Conservation (phyloP, 2,329 filamentous ascomycete species). For the Tetracladium maxilliforme region DNA sequence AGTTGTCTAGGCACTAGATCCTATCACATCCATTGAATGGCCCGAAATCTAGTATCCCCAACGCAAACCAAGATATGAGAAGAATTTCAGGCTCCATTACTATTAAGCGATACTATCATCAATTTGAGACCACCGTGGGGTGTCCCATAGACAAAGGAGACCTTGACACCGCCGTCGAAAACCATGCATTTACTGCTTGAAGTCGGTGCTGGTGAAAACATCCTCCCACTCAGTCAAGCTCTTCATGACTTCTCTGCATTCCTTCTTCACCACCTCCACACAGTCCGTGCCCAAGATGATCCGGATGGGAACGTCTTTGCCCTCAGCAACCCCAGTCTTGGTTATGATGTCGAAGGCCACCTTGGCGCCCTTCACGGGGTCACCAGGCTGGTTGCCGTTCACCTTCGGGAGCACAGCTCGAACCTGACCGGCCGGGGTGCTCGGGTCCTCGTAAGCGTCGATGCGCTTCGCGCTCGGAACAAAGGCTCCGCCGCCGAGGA, state of each 20-base stretch:
- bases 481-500: slow-evolving; percentile 15
- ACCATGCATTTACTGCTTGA: slow-evolving; percentile 2
- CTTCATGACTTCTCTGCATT: slow-evolving; percentile 8
- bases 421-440: slow-evolving; percentile 1
- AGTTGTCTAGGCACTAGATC: too few species aligned
- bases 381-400: slow-evolving; percentile 20
- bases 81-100: too few species aligned
- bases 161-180: too few species aligned
- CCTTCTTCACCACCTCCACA: slow-evolving; percentile 11
- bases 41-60: too few species aligned
- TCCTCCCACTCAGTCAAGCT: slow-evolving; percentile 8
- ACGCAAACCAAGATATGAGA: too few species aligned
- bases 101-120: too few species aligned
- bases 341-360: slow-evolving; percentile 21
- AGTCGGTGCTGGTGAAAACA: slow-evolving; percentile 8
- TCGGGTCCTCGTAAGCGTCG: slow-evolving; percentile 3
- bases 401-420: slow-evolving; percentile 9
- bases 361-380: slow-evolving; percentile 21
- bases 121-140: too few species aligned
- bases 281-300: slow-evolving; percentile 20
- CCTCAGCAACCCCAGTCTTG: slow-evolving; percentile 13
- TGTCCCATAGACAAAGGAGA: too few species aligned
- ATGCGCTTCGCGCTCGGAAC: slow-evolving; percentile 1
- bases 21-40: too few species aligned
- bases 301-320: slow-evolving; percentile 14